Conservation (phyloP, 2,329 filamentous ascomycete genomes). For the Colletotrichum chlorophyti region DNA sequence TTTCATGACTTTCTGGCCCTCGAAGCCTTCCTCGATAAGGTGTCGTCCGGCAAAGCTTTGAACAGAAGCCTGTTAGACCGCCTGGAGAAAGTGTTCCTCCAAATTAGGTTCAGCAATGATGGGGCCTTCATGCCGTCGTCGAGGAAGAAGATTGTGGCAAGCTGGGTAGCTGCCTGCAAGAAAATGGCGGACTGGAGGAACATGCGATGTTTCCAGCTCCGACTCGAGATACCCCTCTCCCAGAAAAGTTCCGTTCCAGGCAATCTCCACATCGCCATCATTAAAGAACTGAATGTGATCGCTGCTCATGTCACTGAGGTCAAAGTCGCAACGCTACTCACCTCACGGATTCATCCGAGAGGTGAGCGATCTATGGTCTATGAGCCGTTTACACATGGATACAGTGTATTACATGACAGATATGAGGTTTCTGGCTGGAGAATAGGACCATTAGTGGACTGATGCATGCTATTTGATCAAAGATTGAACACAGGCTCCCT, state of each 20-base stretch:
- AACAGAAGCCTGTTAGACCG: neutral
- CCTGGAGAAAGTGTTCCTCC: slow-evolving; percentile 4
- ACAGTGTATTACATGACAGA: no score
- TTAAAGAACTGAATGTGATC: neutral
- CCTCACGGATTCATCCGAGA: slow-evolving; percentile 5
- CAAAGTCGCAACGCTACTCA: slow-evolving; percentile 5
- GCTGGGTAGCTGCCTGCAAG: neutral
- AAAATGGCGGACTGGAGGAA: neutral
- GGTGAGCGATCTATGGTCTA: neutral
- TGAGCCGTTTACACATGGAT: no score
- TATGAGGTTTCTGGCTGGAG: no score
- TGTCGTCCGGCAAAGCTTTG: neutral
- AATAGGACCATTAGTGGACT: no score
- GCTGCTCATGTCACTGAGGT: neutral
- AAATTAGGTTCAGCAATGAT: slow-evolving; percentile 7
- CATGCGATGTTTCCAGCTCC: neutral
- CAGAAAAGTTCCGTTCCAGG: neutral
- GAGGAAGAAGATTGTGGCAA: slow-evolving; percentile 9
- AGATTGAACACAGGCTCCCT: no score
- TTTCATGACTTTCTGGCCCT: slow-evolving; percentile 7
- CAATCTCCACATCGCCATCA: neutral
- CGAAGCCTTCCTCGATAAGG: neutral
- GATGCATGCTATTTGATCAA: no score
- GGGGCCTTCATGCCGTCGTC: slow-evolving; percentile 12
- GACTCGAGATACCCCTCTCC: slow-evolving; percentile 3